Conservation (phyloP, 352 stramenopile species). For the Phytophthora fragariaefolia region DNA sequence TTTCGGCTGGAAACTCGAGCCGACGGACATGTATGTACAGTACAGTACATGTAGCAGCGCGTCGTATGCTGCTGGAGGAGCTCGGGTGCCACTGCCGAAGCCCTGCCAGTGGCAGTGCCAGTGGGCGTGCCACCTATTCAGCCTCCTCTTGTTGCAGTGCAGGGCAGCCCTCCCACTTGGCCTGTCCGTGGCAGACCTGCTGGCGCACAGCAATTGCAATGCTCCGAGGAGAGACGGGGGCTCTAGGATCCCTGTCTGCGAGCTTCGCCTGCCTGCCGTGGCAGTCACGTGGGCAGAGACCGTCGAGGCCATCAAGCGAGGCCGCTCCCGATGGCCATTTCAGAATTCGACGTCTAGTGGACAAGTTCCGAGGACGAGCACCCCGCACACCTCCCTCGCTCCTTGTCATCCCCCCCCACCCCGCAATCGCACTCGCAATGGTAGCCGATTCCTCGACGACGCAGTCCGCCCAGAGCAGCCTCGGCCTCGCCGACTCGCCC, state of each 20-base stretch:
- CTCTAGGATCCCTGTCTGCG: constrained; percentile 29
- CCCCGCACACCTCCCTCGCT: no score
- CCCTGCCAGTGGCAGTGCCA: no score
- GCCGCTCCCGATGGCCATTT: constrained; percentile 28
- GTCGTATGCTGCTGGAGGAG: constrained; percentile 18
- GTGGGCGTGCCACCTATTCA: constrained; percentile 10
- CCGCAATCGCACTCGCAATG: constrained; percentile 16
- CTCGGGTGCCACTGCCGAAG: background rate
- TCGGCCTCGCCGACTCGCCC: constrained; percentile 25
- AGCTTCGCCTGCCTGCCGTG: constrained; percentile 6
- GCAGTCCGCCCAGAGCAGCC: constrained; percentile 15
- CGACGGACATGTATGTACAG: no score
- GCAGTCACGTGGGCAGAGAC: constrained; percentile 32
- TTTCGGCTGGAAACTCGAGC: no score
- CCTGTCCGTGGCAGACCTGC: constrained; percentile 32
- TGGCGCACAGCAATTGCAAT: constrained; percentile 32
- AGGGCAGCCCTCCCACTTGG: constrained; percentile 16
- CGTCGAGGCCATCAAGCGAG: constrained; percentile 25
- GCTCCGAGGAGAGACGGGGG: constrained; percentile 11
- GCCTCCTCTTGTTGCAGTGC: background rate
- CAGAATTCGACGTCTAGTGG: constrained; percentile 38
- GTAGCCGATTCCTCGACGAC: constrained; percentile 33
- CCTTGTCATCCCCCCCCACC: background rate
- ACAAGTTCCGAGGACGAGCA: constrained; percentile 25
- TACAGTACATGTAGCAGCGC: constrained; percentile 15